Percentiles rank a stretch among this genome's conserved stretches.
Conservation (phyloP, 2,329 filamentous ascomycete species). For the Drechslera avenae region DNA sequence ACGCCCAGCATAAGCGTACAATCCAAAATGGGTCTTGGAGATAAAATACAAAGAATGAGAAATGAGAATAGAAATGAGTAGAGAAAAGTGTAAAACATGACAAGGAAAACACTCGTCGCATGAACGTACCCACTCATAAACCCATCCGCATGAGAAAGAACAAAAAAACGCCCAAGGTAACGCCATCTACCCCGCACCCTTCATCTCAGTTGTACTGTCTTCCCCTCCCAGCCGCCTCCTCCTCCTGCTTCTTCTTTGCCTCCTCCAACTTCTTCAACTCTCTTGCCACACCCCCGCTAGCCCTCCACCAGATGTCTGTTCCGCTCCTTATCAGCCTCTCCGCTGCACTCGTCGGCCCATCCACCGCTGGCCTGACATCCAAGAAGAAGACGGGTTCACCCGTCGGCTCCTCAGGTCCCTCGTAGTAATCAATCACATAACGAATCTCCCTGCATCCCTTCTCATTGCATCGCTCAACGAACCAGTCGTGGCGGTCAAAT, state of each 20-base stretch:
- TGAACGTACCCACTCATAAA: too few species aligned
- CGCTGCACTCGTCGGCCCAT: slow-evolving; percentile 76
- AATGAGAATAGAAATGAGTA: too few species aligned
- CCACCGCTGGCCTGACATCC: slow-evolving; percentile 87
- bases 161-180: background rate
- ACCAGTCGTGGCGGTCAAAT: slow-evolving; percentile 98
- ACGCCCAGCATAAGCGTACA: too few species aligned
- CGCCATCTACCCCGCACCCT: too few species aligned
- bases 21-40: too few species aligned
- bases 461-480: slow-evolving; percentile 72
- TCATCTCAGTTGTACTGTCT: slow-evolving; percentile 34
- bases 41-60: too few species aligned
- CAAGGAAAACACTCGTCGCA: too few species aligned
- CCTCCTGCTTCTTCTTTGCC: slow-evolving; percentile 37
- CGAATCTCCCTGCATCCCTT: slow-evolving; percentile 77
- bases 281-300: slow-evolving; percentile 72
- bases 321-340: slow-evolving; percentile 89
- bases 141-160: too few species aligned
- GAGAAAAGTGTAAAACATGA: too few species aligned
- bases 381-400: slow-evolving; percentile 96
- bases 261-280: slow-evolving; percentile 49
- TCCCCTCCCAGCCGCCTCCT: slow-evolving; percentile 26
- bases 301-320: slow-evolving; percentile 91
- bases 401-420: slow-evolving; percentile 76
- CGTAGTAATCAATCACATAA: slow-evolving; percentile 98